These are phyloP conservation scores for Arthrobotrys musiformis DNA, from an alignment of 2,329 filamentous ascomycete genomes.

Conservation along the genomic window DNA sequence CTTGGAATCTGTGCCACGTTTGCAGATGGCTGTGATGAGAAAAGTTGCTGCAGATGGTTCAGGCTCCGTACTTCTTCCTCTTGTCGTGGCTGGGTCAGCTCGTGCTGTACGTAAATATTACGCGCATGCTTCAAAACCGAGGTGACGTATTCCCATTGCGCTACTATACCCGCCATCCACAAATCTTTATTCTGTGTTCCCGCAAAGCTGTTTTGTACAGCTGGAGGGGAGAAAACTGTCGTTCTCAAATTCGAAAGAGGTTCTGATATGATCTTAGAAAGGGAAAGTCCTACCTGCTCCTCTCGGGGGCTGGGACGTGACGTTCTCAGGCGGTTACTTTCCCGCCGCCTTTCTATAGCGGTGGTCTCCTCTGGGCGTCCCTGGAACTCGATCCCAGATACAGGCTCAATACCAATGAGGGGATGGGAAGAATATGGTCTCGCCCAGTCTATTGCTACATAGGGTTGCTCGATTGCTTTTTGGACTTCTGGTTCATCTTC, in stretches of 20 bases:
- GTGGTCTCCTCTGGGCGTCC: not conserved
- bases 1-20: too few relatives aligned
- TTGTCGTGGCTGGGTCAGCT: not conserved
- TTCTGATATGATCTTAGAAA: not conserved
- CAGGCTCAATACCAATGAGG: not conserved
- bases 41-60: too few relatives aligned
- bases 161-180: not conserved
- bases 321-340: too few relatives aligned
- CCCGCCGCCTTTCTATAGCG: not conserved
- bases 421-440: not conserved
- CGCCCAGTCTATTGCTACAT: not conserved
- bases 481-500: not conserved
- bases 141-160: conserved; percentile 3
- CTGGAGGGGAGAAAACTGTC: not conserved
- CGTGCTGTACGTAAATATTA: not conserved
- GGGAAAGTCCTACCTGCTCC: not conserved
- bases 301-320: not conserved
- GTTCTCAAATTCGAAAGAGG: not conserved
- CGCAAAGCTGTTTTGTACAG: not conserved
- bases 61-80: not conserved
- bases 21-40: too few relatives aligned
- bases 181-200: not conserved
- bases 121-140: not conserved
- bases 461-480: not conserved
- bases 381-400: not conserved